Base-by-base conservation (phyloP, 148 eudicot genomes). In the Cornus suecica region DNA sequence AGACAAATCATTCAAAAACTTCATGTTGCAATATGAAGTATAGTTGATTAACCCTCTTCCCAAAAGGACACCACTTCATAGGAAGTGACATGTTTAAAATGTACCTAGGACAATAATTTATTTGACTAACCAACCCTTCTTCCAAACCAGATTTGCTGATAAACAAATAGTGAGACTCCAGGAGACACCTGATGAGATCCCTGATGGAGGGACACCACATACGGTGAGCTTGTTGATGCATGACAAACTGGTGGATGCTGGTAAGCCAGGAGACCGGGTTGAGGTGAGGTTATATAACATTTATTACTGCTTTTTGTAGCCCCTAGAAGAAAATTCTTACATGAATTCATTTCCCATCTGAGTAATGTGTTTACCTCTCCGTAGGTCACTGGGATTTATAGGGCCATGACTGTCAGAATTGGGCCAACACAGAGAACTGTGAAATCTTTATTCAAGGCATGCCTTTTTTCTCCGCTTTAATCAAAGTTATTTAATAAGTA, bases 131-230 rank as follows among this genome's bases (percentile, higher is more conserved):
- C 5, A 10, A 2, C 51, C 23, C 25, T 8, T 5, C 27, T 64
- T 54, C 52, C 34, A 71, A 29, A 78, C 54, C 83, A 95, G 99
- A 83, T 95, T 95, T 88, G 93, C 97, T 81, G 99, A 95, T 79
- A 95, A 95, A 85, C 97, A 95, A 82, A 86, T 95, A 72, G 97
- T 95, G 74, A 85, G 94, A 79, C 86, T 95, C 51, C 99, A 95
- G 83, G 99, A 95, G 84, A 95, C 97, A 68, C 99, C 99, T 41
- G 97, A 95, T 88, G 97, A 95, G 74, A 95, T 95, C 74, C 99
- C 99, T 32, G 99, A 95, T 31, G 99, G 97, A 74, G 99, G 97
- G 63, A 92, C 99, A 23, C 99, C 99, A 66, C 99, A 95, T 86
- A 95, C 99, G 14, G 99, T 95, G 62, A 95, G 97, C 79, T 87